Base-by-base conservation (phyloP, 768 basidiomycete genomes). In the Sporobolomyces roseus region DNA sequence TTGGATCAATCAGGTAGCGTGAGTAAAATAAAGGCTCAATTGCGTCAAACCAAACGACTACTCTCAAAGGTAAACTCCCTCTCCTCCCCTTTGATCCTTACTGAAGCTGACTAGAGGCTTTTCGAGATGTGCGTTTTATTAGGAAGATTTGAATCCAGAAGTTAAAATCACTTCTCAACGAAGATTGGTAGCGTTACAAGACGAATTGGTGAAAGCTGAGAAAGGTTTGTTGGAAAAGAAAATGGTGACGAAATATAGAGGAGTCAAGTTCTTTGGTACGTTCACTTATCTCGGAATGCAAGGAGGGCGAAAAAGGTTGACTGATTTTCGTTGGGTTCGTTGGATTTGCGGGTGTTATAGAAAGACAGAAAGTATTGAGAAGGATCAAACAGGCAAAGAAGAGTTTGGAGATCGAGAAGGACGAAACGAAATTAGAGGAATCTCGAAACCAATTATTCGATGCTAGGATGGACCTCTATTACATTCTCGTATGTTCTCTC, bases 201-300 rank as follows among this genome's bases (percentile, higher is more conserved):
- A 80, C 10, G 91, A 92, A 73, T 82, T 93, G 19, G 83, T 80
- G 30, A 82, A 81, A 62, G 88, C 88, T 0, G 86, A 89, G 78
- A 75, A 77, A 29, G 82, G 83, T 41, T 83, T 83, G 53, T 87
- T 87, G 77, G 90, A 91, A 78, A 85, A 88, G 52, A 80, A 86
- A 49, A 81, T 90, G 74, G 89, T 90, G 0, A 79, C 83, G 46
- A 84, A 84, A 69, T 98, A 98, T 78, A 92, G 93, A 74, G 91
- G 86, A 77, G 77, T 93, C 75, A 93, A 91, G 78, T 98, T 98
- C 80, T 96, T 98, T 70, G 93, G 92, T 93, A 70, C 72, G 79
- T 30, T 68, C 55, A 19, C 25, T 62, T 45, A 7, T 50, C 48
- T 30, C 45, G 27, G n/a, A n/a, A n/a, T n/a, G n/a, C n/a, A n/a